Evolutionary conservation across 2,329 filamentous ascomycete genomes (phyloP).

Genomic region (Venturia carpophila): DNA sequence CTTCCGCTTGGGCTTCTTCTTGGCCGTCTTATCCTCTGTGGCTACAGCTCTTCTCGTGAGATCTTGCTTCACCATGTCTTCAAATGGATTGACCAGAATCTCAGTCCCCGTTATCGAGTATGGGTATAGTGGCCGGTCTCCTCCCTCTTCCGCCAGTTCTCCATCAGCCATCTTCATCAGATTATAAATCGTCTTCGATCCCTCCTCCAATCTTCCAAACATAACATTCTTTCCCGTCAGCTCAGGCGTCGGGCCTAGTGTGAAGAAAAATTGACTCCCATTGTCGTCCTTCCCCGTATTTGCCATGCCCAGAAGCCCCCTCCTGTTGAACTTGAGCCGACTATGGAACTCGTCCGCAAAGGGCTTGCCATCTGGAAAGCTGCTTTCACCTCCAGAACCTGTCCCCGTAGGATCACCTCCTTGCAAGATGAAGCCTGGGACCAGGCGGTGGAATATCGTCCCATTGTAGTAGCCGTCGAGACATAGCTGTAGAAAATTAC

Average conservation of each 20-base stretch:
- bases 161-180: slow-evolving; percentile 86
- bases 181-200: slow-evolving; percentile 56
- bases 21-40: slow-evolving; percentile 40
- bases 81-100: slow-evolving; percentile 73
- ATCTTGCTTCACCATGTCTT: slow-evolving; percentile 60
- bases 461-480: slow-evolving; percentile 88
- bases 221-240: slow-evolving; percentile 84
- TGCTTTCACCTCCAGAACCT: slow-evolving; percentile 83
- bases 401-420: slow-evolving; percentile 92
- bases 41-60: slow-evolving; percentile 43
- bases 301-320: slow-evolving; percentile 91
- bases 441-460: slow-evolving; percentile 88
- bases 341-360: slow-evolving; percentile 90
- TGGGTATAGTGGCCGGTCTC: slow-evolving; percentile 78
- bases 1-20: slow-evolving; percentile 58
- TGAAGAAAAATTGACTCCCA: slow-evolving; percentile 96
- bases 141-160: slow-evolving; percentile 66
- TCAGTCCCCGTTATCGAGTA: slow-evolving; percentile 65
- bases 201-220: slow-evolving; percentile 84
- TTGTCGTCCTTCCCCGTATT: slow-evolving; percentile 79
- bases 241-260: slow-evolving; percentile 73
- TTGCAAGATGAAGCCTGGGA: slow-evolving; percentile 87
- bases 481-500: slow-evolving; percentile 92
- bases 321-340: slow-evolving; percentile 82
- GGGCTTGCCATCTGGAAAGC: slow-evolving; percentile 76